Conservation (phyloP, 1,284 basidiomycete species). For the Sphagnurus paluster region DNA sequence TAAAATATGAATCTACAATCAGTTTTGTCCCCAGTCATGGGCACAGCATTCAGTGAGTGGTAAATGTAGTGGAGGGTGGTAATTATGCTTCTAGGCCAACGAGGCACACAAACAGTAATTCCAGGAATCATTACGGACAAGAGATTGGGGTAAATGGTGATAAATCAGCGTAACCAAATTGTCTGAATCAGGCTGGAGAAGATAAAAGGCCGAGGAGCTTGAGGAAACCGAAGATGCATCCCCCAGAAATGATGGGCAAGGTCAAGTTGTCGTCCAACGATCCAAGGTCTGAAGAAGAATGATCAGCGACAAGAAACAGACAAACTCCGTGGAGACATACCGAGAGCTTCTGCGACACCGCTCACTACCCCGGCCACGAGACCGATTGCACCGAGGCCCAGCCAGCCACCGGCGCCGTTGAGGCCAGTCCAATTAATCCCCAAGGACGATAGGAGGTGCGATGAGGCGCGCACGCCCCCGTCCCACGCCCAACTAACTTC, state of each 20-base stretch:
- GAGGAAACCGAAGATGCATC: slow-evolving; percentile 75
- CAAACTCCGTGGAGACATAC: slow-evolving; percentile 54
- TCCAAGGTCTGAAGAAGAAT: slow-evolving; percentile 69
- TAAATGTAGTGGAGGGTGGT: background rate
- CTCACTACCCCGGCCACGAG: slow-evolving; percentile 75
- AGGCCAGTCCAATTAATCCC: slow-evolving; percentile 13
- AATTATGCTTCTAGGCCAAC: background rate
- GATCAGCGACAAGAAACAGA: slow-evolving; percentile 26
- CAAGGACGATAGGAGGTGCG: slow-evolving; percentile 14
- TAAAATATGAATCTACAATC: slow-evolving; percentile 5
- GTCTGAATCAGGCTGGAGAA: slow-evolving; percentile 1
- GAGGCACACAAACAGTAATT: background rate
- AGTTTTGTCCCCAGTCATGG: background rate
- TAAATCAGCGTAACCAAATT: background rate
- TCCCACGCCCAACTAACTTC: slow-evolving; percentile 57
- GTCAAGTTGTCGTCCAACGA: slow-evolving; percentile 92
- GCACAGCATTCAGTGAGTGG: background rate
- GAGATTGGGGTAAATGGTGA: background rate
- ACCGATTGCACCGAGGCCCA: slow-evolving; percentile 59
- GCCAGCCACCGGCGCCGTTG: slow-evolving; percentile 40
- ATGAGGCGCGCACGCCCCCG: slow-evolving; percentile 33
- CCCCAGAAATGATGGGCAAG: slow-evolving; percentile 88
- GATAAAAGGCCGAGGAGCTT: slow-evolving; percentile 37
- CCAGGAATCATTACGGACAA: slow-evolving; percentile 2
- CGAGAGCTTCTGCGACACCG: slow-evolving; percentile 82